These are phyloP conservation scores for Debaryomyces hansenii DNA, from an alignment of 805 yeast species.

Conservation along the genomic window DNA sequence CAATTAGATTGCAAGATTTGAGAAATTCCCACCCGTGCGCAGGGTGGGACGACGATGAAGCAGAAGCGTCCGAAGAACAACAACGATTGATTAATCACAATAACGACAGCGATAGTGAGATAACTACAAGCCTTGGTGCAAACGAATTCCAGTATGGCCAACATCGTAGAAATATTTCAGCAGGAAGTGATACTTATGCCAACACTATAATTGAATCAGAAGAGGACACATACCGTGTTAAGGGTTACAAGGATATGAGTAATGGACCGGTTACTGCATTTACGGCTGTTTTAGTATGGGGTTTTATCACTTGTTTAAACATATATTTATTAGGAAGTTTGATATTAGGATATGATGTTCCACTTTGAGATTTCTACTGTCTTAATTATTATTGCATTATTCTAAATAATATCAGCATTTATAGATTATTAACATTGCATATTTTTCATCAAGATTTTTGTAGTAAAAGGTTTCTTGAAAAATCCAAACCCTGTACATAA, in stretches of 20 bases:
- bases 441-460: not conserved
- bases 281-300: conserved; percentile 65
- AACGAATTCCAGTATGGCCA: not conserved
- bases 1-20: conserved; percentile 39
- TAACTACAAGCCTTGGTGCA: not conserved
- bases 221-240: conserved; percentile 21
- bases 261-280: conserved; percentile 57
- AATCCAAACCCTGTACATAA: conserved; percentile 1
- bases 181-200: not conserved
- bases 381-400: not conserved
- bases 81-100: conserved; percentile 12
- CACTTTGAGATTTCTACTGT: conserved; percentile 12
- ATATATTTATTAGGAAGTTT: conserved; percentile 57
- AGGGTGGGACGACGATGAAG: conserved; percentile 41
- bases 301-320: conserved; percentile 67
- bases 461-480: not conserved
- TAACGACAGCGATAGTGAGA: not conserved
- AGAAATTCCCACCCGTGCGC: conserved; percentile 43
- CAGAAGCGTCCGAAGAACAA: conserved; percentile 16
- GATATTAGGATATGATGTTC: conserved; percentile 28
- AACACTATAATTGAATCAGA: not conserved
- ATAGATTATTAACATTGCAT: not conserved
- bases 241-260: conserved; percentile 62
- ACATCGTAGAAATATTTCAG: not conserved
- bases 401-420: not conserved